These are phyloP conservation scores for Recurvomyces mirabilis DNA, from an alignment of 495 filamentous ascomycete species.

Conservation along the genomic window DNA sequence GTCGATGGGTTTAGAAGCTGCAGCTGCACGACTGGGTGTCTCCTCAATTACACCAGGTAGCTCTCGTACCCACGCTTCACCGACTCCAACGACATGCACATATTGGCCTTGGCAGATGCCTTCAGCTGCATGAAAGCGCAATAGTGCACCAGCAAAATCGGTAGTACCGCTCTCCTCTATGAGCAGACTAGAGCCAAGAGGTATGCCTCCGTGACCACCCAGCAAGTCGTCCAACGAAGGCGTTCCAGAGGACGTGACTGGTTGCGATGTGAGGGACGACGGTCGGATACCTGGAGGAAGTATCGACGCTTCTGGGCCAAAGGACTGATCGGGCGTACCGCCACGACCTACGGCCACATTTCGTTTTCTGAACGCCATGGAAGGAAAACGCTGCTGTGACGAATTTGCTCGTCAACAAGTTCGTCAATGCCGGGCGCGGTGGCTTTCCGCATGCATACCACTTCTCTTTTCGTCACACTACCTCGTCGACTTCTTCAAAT, in stretches of 20 bases:
- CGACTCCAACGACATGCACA: constrained; percentile 71
- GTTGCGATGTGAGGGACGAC: constrained; percentile 77
- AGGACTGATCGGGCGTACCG: not conserved
- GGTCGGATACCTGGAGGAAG: constrained; percentile 50
- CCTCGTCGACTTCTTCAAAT: too few species aligned
- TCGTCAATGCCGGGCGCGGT: too few species aligned
- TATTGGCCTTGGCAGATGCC: constrained; percentile 84
- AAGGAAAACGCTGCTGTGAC: too few species aligned
- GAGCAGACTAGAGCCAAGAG: constrained; percentile 67
- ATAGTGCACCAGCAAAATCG: constrained; percentile 75
- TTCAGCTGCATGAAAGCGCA: constrained; percentile 87
- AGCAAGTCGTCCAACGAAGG: constrained; percentile 73
- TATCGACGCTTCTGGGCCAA: not conserved
- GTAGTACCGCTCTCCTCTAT: constrained; percentile 92
- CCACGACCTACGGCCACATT: constrained; percentile 60
- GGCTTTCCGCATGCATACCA: too few species aligned
- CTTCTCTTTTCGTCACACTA: too few species aligned
- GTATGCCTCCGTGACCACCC: constrained; percentile 78
- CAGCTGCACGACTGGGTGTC: constrained; percentile 23
- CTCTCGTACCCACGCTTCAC: constrained; percentile 68
- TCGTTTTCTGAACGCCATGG: constrained; percentile 74
- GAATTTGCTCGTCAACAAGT: too few species aligned
- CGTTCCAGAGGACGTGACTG: constrained; percentile 84
- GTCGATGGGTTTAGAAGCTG: not conserved
- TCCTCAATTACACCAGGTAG: constrained; percentile 60